Evolutionary conservation across 2,329 filamentous ascomycete species (phyloP), one percentile per base, ranked within the genome.

Genomic region (Pleoardoris graminearum): DNA sequence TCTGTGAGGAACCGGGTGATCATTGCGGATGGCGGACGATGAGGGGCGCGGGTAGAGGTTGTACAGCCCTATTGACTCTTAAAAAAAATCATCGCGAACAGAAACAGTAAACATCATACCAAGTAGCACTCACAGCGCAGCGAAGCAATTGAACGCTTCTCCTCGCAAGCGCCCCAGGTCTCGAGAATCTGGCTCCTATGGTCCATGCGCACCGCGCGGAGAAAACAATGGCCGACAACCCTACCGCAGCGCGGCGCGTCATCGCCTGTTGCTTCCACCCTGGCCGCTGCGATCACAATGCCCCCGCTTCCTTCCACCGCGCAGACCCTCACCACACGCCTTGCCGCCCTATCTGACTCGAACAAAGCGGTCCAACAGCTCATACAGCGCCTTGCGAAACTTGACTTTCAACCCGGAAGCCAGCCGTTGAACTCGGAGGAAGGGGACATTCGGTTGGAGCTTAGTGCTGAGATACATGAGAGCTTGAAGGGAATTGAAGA

Each of bases 1-100:
- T 91, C 85, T 73, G 91, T 93, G 74, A 95, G 84, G 79, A 90
- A 94, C 71, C 87, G 86, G 54, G 89, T 93, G 56, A 94, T 90
- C 90, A 94, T 94, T 66, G 68, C 72, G 14, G 71, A 66, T 36
- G 55, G 22, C 7, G 45, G 32, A 27, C 6, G 35, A 23, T 21
- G 45, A 2, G 4, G 22, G 27, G 39, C 29, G 54, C 22, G 37
- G 22, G 41, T 37, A 4, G 51, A 3, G n/a, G 21, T 27, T 35
- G 21, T 36, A 32, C 14, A 46, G 29, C n/a, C 29, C 30, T 54
- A 22, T 25, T 6, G 21, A 17, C n/a, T 30, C 19, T 53, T 46
- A 53, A 39, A 29, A 36, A 21, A 10, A 14, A 11, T 14, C 4
- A 12, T 29, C 22, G 7, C 35, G 7, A 35, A 21, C 27, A 37